A percentile compares a stretch with the other conserved stretches of the same genome.
Evolutionary conservation across 768 basidiomycete genomes (phyloP).

Genomic region (Lentinula aciculospora): DNA sequence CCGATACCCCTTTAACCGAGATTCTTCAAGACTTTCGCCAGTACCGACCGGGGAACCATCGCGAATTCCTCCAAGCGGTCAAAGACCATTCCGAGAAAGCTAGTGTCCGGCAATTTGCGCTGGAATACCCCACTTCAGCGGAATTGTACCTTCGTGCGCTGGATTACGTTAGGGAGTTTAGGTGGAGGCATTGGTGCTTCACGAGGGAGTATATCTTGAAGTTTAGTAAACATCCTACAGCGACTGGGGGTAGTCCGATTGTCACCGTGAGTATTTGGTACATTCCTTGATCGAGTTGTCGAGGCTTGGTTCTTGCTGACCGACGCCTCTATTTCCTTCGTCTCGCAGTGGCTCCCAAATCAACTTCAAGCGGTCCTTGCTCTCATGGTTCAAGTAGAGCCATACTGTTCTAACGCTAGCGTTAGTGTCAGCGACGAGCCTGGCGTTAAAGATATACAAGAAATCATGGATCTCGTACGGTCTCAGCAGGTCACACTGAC

Average conservation of each 20-base stretch:
- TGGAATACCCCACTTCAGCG: conserved; percentile 12
- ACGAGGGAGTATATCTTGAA: conserved; percentile 26
- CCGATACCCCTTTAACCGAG: conserved; percentile 21
- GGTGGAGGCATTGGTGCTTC: conserved; percentile 28
- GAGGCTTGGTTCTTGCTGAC: background rate
- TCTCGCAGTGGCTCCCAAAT: background rate
- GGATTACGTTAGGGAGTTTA: conserved; percentile 23
- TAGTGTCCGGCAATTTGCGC: conserved; percentile 16
- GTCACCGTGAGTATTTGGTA: background rate
- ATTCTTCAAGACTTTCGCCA: conserved; percentile 25
- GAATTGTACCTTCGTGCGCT: conserved; percentile 18
- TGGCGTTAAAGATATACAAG: background rate
- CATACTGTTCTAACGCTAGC: background rate
- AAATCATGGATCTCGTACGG: background rate
- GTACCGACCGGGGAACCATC: conserved; percentile 23
- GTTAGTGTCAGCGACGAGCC: background rate
- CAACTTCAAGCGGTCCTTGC: background rate
- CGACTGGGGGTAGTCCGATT: conserved; percentile 23
- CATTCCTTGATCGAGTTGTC: no score
- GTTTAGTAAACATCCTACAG: conserved; percentile 19
- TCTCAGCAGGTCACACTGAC: background rate
- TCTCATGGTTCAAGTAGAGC: background rate
- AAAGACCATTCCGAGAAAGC: conserved; percentile 13
- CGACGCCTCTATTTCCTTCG: background rate
- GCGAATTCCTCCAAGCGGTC: conserved; percentile 21